Conservation (phyloP, 2,329 filamentous ascomycete genomes). For the Calonectria naviculata region DNA sequence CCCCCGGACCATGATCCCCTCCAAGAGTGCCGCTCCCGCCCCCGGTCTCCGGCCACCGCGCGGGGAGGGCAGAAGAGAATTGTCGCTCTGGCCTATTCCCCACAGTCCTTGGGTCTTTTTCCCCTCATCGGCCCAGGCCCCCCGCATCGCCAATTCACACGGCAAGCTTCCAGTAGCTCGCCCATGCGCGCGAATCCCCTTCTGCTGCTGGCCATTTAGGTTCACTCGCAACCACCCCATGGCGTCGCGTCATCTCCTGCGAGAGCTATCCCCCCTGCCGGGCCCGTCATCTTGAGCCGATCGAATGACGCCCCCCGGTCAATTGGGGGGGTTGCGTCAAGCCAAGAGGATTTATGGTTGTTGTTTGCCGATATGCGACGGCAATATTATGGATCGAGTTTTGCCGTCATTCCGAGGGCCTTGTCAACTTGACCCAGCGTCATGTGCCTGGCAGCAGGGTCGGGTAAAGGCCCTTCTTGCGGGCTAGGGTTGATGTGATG, state of each 20-base stretch:
- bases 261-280: neutral
- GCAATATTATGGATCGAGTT: constrained; percentile 22
- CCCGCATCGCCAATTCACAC: constrained; percentile 7
- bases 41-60: constrained; percentile 6
- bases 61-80: neutral
- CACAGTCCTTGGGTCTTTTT: neutral
- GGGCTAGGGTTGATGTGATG: neutral
- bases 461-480: constrained; percentile 5
- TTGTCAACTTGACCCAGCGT: neutral
- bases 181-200: constrained; percentile 24
- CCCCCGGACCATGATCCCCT: constrained; percentile 12
- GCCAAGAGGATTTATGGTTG: constrained; percentile 3
- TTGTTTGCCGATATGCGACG: constrained; percentile 17
- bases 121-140: neutral
- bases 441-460: neutral
- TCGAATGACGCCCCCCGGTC: constrained; percentile 3
- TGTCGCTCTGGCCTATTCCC: neutral
- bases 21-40: constrained; percentile 6
- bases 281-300: neutral
- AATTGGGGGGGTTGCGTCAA: neutral
- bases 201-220: neutral
- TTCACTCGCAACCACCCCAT: neutral
- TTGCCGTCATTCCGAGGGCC: constrained; percentile 5
- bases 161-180: neutral
- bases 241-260: neutral